phyloP scores from a whole-genome alignment of 495 filamentous ascomycete species.

The Penicilliopsis zonata region DNA sequence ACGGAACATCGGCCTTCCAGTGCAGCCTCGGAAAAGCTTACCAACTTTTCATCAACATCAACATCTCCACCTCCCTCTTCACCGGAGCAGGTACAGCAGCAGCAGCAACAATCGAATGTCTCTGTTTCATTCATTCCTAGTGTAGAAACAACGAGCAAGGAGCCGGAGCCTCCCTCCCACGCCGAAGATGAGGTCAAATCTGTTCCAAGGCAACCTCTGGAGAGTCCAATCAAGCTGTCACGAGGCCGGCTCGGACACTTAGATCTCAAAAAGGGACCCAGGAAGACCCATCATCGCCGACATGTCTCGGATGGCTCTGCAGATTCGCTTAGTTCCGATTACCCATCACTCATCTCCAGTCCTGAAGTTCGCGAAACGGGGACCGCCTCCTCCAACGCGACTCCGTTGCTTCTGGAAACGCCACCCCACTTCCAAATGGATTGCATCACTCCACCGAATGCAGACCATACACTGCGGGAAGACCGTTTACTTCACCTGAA shows the following conservation, averaged over 20 bases:
- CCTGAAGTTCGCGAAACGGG: slow-evolving; percentile 16
- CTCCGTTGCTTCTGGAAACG: slow-evolving; percentile 12
- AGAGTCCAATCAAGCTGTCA: slow-evolving; percentile 31
- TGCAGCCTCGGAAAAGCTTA: no score
- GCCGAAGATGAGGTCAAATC: slow-evolving; percentile 1
- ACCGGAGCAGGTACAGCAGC: no score
- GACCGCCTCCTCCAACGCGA: slow-evolving; percentile 20
- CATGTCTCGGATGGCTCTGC: slow-evolving; percentile 22
- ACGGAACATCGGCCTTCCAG: no score
- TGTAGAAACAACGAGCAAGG: no score
- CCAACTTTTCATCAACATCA: no score
- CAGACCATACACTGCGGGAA: slow-evolving; percentile 22
- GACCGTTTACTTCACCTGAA: slow-evolving; percentile 21
- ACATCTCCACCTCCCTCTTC: no score
- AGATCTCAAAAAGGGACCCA: slow-evolving; percentile 12
- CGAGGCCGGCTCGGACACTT: slow-evolving; percentile 15
- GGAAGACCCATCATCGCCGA: slow-evolving; percentile 11
- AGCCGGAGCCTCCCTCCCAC: background rate
- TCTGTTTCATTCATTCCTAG: no score
- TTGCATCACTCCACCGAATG: slow-evolving; percentile 9
- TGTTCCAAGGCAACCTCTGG: slow-evolving; percentile 16
- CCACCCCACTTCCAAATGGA: slow-evolving; percentile 13
- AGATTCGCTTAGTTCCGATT: slow-evolving; percentile 22
- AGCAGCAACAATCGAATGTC: no score
- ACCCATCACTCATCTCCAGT: slow-evolving; percentile 24